These are phyloP conservation scores for Leccinum variicolor DNA, from an alignment of 768 basidiomycete genomes.

Conservation along the genomic window DNA sequence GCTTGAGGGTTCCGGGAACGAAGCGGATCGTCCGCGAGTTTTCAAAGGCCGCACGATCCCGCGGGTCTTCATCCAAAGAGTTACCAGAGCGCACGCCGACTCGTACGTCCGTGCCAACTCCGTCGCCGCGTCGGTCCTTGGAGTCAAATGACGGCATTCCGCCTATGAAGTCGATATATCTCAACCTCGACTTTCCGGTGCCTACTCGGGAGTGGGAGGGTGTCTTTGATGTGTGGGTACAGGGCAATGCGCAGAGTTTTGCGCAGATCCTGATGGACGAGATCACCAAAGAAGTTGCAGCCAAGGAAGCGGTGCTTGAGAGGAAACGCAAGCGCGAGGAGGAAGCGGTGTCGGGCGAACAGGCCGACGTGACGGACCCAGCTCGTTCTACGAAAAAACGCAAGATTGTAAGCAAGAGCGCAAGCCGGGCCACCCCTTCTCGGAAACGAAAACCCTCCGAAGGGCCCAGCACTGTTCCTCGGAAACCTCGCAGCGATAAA, in stretches of 20 bases:
- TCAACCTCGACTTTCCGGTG: conserved; percentile 85
- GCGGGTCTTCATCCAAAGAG: conserved; percentile 38
- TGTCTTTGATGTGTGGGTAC: conserved; percentile 86
- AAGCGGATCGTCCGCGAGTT: conserved; percentile 90
- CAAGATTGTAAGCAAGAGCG: conserved; percentile 16
- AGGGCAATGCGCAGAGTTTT: conserved; percentile 84
- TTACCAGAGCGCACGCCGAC: conserved; percentile 23
- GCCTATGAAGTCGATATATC: conserved; percentile 66
- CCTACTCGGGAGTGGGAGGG: conserved; percentile 86
- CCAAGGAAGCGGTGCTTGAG: conserved; percentile 53
- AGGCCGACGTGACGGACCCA: conserved; percentile 7
- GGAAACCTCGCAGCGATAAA: conserved; percentile 29
- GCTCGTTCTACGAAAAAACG: conserved; percentile 22
- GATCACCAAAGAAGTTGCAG: conserved; percentile 50
- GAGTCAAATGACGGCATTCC: conserved; percentile 44
- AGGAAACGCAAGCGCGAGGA: conserved; percentile 57
- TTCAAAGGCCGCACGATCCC: conserved; percentile 67
- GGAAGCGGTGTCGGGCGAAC: conserved; percentile 30
- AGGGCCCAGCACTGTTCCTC: conserved; percentile 21
- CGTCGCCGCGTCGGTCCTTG: conserved; percentile 42
- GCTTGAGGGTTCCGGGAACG: conserved; percentile 84
- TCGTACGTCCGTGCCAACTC: conserved; percentile 41
- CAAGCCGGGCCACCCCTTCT: conserved; percentile 15
- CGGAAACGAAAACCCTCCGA: conserved; percentile 26
- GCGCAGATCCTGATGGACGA: conserved; percentile 57